Base-by-base conservation (phyloP, 129 eudicot genomes). In the Helianthus tuberosus region DNA sequence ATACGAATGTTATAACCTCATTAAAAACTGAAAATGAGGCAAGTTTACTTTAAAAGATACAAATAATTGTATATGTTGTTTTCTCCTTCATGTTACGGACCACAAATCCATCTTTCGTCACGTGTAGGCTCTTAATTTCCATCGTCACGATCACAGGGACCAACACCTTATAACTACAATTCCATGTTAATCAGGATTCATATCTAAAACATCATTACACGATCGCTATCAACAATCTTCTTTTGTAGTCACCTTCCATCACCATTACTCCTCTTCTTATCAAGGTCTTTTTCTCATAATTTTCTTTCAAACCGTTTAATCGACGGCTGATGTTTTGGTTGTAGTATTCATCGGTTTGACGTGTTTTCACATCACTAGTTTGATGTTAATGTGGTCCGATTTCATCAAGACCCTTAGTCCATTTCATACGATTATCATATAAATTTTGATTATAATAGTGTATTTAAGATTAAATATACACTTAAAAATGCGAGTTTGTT, bases 81-180 rank as follows among this genome's bases (percentile, higher is more conserved):
- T 27, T 32, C 36, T 32, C 36, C 4, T 32, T 32, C 36, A 32
- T 32, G 36, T 32, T 32, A 32, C 36, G 41, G 81, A 59, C 81
- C 70, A 68, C 70, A 62, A 59, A 49, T 17, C 75, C 46, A 58
- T 35, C 75, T 47, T 46, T 49, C 51, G 15, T 77, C 81, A 69
- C 71, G 29, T 68, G 75, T 47, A 68, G 20, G 13, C 17, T 57
- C 60, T 10, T 9, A 20, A 16, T 48, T 12, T n/a, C 64, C 70
- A 7, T 77, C 69, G 9, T 32, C 36, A 32, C 36, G 4, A 3
- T 62, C 76, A 17, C 43, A 68, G 58, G 69, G 72, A 75, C 79
- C 75, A 76, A n/a, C 50, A 17, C 51, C 5, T 5, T 17, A 55
- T 3, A n/a, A 27, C 20, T 48, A 15, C 16, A 60, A 55, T 54